These are phyloP conservation scores for Penicillium frequentans DNA, from an alignment of 2,329 filamentous ascomycete species.

Conservation along the genomic window DNA sequence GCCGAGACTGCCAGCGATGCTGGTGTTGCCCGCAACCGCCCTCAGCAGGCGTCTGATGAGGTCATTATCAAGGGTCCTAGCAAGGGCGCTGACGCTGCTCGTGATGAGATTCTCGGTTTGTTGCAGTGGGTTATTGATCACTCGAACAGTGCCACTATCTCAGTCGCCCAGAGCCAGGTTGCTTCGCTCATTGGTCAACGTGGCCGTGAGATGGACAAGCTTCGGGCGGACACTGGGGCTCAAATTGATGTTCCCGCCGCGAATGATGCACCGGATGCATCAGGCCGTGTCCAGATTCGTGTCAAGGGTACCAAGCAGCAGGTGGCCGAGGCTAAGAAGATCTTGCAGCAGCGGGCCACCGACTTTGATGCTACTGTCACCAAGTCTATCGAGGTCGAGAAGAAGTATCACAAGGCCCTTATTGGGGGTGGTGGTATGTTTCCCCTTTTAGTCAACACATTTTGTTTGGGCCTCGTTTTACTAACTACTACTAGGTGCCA, in stretches of 20 bases:
- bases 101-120: conserved; percentile 85
- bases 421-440: conserved; percentile 84
- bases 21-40: conserved; percentile 59
- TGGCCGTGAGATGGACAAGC: conserved; percentile 84
- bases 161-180: conserved; percentile 86
- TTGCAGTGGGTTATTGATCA: conserved; percentile 89
- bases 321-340: conserved; percentile 87
- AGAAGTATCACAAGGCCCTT: conserved; percentile 81
- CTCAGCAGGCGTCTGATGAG: conserved; percentile 79
- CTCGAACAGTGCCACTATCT: conserved; percentile 74
- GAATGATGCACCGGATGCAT: conserved; percentile 65
- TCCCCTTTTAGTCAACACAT: not conserved
- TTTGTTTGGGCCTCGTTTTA: conserved; percentile 4
- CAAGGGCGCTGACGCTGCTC: conserved; percentile 87
- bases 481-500: conserved; percentile 65
- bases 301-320: conserved; percentile 90
- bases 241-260: conserved; percentile 88
- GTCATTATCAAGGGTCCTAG: conserved; percentile 88
- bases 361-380: conserved; percentile 88
- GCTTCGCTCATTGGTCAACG: conserved; percentile 92
- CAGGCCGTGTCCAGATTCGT: conserved; percentile 76
- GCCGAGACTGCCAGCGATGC: conserved; percentile 69
- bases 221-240: conserved; percentile 80
- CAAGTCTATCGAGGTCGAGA: conserved; percentile 84
- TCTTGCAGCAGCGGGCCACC: conserved; percentile 80